Evolutionary conservation across 2,329 filamentous ascomycete species (phyloP).

Genomic region (Aspergillus aculeatus): DNA sequence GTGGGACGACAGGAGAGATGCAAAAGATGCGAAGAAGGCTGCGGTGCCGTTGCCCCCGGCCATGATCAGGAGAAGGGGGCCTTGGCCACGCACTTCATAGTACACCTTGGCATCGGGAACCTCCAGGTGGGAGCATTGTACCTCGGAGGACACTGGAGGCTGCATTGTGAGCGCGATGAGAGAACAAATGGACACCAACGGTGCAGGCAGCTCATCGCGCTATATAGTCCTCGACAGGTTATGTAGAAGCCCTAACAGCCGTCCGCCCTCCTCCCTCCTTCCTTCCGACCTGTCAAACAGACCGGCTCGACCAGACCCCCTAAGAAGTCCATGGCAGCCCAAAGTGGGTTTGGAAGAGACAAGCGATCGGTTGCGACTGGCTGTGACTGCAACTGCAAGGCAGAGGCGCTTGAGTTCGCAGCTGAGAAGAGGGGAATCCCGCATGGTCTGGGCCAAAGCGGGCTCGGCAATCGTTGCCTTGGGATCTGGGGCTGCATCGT

Average conservation of each 20-base stretch:
- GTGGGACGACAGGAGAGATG: slow-evolving; percentile 1
- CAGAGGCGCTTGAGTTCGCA: background rate
- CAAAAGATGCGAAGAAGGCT: slow-evolving; percentile 6
- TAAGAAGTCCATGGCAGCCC: background rate
- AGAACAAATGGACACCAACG: background rate
- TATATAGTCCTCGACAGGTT: too few relatives aligned
- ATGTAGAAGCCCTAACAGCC: too few relatives aligned
- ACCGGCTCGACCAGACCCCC: too few relatives aligned
- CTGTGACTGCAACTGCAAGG: background rate
- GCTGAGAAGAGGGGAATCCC: background rate
- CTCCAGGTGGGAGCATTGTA: background rate
- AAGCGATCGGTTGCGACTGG: background rate
- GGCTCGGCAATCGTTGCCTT: background rate
- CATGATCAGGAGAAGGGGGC: slow-evolving; percentile 12
- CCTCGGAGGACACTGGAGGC: background rate
- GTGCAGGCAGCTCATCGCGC: too few relatives aligned
- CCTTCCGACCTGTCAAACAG: too few relatives aligned
- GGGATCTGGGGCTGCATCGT: background rate
- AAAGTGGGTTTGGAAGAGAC: background rate
- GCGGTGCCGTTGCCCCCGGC: slow-evolving; percentile 10
- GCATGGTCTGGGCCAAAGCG: background rate
- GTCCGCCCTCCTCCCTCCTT: too few relatives aligned
- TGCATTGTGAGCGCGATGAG: background rate
- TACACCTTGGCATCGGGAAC: background rate
- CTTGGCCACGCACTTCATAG: slow-evolving; percentile 4